Percentiles rank a stretch among this genome's conserved stretches.
These are phyloP conservation scores for Phytopythium litorale DNA, from an alignment of 352 stramenopile genomes.

Conservation along the genomic window DNA sequence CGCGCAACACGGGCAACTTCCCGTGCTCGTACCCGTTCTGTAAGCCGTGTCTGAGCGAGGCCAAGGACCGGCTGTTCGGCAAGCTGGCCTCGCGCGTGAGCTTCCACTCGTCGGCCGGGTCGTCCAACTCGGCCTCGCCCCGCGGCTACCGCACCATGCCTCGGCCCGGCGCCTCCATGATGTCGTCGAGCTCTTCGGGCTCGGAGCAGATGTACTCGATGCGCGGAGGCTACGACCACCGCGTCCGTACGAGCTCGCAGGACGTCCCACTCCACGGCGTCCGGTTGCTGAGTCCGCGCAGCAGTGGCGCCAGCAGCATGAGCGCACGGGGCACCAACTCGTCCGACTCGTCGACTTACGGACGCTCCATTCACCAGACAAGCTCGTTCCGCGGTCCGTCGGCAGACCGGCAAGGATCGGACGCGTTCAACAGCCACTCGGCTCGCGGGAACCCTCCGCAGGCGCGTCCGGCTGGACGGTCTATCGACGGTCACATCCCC, in stretches of 20 bases:
- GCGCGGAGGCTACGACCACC: constrained; percentile 2
- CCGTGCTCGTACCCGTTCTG: constrained; percentile 57
- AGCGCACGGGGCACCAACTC: constrained; percentile 18
- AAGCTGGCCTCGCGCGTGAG: constrained; percentile 25
- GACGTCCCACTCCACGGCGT: constrained; percentile 10
- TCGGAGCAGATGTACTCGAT: constrained; percentile 4
- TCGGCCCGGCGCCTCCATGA: constrained; percentile 16
- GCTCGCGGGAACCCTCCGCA: constrained; percentile 6
- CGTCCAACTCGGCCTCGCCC: constrained; percentile 22
- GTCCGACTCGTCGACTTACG: constrained; percentile 18
- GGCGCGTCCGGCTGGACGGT: constrained; percentile 9
- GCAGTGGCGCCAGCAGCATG: constrained; percentile 20
- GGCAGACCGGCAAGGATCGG: neutral
- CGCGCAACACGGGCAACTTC: constrained; percentile 40
- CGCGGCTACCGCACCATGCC: constrained; percentile 12
- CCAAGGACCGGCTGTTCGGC: constrained; percentile 38
- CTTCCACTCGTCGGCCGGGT: constrained; percentile 37
- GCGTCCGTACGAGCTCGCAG: constrained; percentile 1
- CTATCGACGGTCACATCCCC: constrained; percentile 13
- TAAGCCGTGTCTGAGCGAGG: constrained; percentile 45
- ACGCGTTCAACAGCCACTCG: constrained; percentile 7
- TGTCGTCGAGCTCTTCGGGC: constrained; percentile 11
- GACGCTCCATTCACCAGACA: constrained; percentile 8
- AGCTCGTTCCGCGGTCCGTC: constrained; percentile 3
- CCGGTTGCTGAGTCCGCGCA: constrained; percentile 13